Evolutionary conservation across 1,139 yeast species (phyloP), one percentile per base, ranked within the genome.

Genomic region (Debaryomyces fabryi): DNA sequence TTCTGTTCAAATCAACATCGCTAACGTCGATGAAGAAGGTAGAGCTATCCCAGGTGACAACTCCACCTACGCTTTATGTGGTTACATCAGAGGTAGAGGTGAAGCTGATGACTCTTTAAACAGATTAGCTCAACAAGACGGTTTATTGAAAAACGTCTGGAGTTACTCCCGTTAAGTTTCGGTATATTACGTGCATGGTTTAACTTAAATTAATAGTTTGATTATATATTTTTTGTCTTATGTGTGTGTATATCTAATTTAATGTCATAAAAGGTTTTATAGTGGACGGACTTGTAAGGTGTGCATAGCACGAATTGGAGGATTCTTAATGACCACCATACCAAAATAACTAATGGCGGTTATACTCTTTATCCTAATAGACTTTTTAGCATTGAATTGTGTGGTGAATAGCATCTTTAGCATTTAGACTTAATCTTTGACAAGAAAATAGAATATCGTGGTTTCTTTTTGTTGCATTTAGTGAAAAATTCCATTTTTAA

Each of bases 71-170:
- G 97, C 97, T 77, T 84, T 93, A 72, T 85, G 88, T 71, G 99
- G 99, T 71, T 90, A 86, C 88, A 88, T 93, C 77, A 76, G 81
- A 76, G 76, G 78, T 64, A 75, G 80, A 74, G 81, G 81, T 72
- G 99, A 93, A 84, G 89, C 97, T 72, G 99, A 93, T 73, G 99
- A 93, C 83, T 91, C 97, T 65, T 81, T 93, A 76, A 93, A 93
- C 96, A 92, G 99, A 86, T 89, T 93, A 76, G 96, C 98, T 69
- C 98, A 95, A 84, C 88, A 86, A 75, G 99, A 93, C 76, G 99
- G 98, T 82, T 84, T 93, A 76, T 84, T 93, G 79, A 88, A 88
- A 85, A 91, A 91, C 84, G 98, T 92, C 84, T 92, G 96, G 96
- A 82, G 95, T 74, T 92, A 91, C 95, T 88, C 96, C 82, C 97